These are phyloP conservation scores for Saturnispora dispora DNA, from an alignment of 805 yeast genomes.

Conservation along the genomic window DNA sequence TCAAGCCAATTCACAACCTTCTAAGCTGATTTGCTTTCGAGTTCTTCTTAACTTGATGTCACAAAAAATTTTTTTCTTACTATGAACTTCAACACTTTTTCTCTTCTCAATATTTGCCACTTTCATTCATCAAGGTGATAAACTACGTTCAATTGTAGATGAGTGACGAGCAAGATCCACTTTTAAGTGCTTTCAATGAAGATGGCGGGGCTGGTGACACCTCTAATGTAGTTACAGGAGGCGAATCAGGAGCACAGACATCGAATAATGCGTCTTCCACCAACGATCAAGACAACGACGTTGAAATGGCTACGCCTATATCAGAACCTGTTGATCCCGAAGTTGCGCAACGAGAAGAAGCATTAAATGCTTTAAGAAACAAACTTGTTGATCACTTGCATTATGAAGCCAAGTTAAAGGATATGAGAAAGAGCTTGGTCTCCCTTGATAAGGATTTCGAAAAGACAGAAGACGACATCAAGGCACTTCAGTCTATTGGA, in stretches of 20 bases:
- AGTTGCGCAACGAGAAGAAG: constrained; percentile 47
- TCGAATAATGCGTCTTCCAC: constrained; percentile 3
- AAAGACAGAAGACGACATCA: constrained; percentile 93
- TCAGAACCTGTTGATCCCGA: constrained; percentile 13
- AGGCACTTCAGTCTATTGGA: constrained; percentile 94
- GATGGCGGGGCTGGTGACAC: constrained; percentile 18
- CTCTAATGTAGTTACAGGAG: neutral
- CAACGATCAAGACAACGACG: constrained; percentile 1
- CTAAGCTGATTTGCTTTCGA: neutral
- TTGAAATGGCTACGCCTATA: constrained; percentile 8
- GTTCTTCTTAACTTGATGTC: neutral
- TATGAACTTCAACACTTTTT: neutral
- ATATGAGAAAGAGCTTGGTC: constrained; percentile 71
- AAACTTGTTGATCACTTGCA: constrained; percentile 88
- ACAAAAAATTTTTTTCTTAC: neutral
- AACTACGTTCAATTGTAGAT: constrained; percentile 10
- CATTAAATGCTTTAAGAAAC: constrained; percentile 69
- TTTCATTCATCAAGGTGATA: neutral
- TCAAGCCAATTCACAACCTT: neutral
- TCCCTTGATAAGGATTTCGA: constrained; percentile 76
- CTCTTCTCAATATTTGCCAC: constrained; percentile 1
- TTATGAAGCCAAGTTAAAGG: constrained; percentile 87
- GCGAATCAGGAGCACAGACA: constrained; percentile 3
- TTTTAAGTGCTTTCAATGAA: constrained; percentile 54
- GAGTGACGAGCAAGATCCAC: constrained; percentile 60